Conservation (phyloP, 2,329 filamentous ascomycete genomes). For the Leptodontidium sp. region DNA sequence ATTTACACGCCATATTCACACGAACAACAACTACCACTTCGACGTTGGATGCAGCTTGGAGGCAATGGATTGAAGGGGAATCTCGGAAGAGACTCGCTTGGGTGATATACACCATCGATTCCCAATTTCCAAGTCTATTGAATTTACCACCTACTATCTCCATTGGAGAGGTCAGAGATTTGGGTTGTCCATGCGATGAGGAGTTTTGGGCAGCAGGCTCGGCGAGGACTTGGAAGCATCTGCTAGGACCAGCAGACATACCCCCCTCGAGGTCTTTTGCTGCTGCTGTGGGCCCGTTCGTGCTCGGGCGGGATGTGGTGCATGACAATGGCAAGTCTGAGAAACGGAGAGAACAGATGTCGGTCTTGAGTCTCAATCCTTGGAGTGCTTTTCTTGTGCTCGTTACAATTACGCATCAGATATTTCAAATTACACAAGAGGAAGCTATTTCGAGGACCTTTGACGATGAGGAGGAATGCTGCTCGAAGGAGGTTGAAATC, state of each 20-base stretch:
- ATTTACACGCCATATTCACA: not conserved
- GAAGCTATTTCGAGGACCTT: slow-evolving; percentile 34
- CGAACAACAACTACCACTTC: not conserved
- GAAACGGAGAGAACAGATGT: slow-evolving; percentile 8
- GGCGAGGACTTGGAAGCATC: slow-evolving; percentile 38
- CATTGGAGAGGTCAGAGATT: slow-evolving; percentile 36
- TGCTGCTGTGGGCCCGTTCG: slow-evolving; percentile 39
- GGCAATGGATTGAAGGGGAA: slow-evolving; percentile 37
- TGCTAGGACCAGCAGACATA: slow-evolving; percentile 36
- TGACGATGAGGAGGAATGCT: slow-evolving; percentile 28
- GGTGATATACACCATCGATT: slow-evolving; percentile 40
- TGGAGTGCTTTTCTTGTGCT: slow-evolving; percentile 41
- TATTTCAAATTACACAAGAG: slow-evolving; percentile 38
- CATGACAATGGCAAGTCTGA: not conserved
- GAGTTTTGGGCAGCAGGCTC: slow-evolving; percentile 40
- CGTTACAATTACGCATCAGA: slow-evolving; percentile 34
- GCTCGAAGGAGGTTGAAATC: not conserved
- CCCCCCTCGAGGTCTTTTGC: slow-evolving; percentile 38
- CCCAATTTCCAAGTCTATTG: slow-evolving; percentile 38
- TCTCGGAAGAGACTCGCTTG: slow-evolving; percentile 38
- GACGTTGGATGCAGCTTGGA: slow-evolving; percentile 33
- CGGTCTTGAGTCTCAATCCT: slow-evolving; percentile 38
- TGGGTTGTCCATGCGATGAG: slow-evolving; percentile 41
- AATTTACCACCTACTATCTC: slow-evolving; percentile 40
- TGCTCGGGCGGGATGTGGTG: slow-evolving; percentile 24